These are phyloP conservation scores for Bruguiera parviflora DNA, from an alignment of 345 rosid species.

Conservation along the genomic window DNA sequence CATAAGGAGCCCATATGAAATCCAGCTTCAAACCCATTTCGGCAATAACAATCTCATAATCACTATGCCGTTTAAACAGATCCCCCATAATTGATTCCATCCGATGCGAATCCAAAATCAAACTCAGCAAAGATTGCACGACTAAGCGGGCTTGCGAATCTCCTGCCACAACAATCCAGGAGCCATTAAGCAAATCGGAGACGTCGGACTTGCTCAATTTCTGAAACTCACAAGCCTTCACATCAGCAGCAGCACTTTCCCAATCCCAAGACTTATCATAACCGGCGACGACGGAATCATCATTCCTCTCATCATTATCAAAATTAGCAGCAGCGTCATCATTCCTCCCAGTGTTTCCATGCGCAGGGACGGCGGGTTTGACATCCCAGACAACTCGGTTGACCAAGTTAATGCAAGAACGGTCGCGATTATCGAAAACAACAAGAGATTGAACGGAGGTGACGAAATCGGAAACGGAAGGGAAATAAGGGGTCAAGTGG, in stretches of 20 bases:
- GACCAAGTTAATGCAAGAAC: constrained; percentile 62
- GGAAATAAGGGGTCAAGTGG: constrained; percentile 71
- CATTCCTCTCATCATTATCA: not conserved
- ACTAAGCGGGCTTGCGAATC: constrained; percentile 70
- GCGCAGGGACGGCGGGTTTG: constrained; percentile 21
- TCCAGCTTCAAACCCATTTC: constrained; percentile 78
- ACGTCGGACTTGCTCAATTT: constrained; percentile 46
- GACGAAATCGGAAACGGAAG: constrained; percentile 61
- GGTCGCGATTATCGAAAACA: constrained; percentile 54
- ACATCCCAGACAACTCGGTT: constrained; percentile 63
- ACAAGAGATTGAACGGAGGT: constrained; percentile 50
- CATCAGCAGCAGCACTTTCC: constrained; percentile 43
- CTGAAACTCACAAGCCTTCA: constrained; percentile 57
- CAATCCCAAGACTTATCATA: constrained; percentile 66
- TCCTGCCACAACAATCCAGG: constrained; percentile 79
- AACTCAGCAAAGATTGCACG: constrained; percentile 48
- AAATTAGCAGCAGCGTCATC: no score
- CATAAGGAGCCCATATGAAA: constrained; percentile 90
- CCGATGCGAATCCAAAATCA: constrained; percentile 40
- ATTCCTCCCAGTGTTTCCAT: not conserved
- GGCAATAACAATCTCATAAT: constrained; percentile 48
- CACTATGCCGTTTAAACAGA: constrained; percentile 80
- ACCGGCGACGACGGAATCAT: constrained; percentile 15
- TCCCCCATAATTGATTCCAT: constrained; percentile 49
- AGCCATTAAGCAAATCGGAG: constrained; percentile 61